Evolutionary conservation across 139 green algal species (phyloP), one percentile per base, ranked within the genome.

Genomic region (Dunaliella primolecta): DNA sequence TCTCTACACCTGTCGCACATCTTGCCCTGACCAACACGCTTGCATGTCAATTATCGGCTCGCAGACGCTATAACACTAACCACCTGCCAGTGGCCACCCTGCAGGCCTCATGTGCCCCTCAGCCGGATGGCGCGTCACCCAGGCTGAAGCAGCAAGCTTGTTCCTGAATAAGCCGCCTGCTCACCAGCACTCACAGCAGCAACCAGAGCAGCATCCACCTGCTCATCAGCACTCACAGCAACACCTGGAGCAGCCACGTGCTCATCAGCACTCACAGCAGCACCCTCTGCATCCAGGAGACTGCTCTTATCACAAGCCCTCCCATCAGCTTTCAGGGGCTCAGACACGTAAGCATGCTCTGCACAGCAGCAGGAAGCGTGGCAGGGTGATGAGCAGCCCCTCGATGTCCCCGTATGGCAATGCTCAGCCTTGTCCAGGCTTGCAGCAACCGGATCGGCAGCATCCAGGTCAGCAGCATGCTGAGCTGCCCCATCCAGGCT

Each of bases 101-200:
- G 75, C 75, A 33, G 75, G 29, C 11, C 75, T 80, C 75, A 80
- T 80, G 75, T 38, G 75, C 75, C 75, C 75, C 20, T 23, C n/a
- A 37, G 75, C 75, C 21, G 75, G n/a, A 2, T 33, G 32, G 75
- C 32, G 30, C 30, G n/a, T 80, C 29, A 36, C 29, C n/a, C 29
- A 80, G 75, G 2, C 2, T 20, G 75, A 80, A 36, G 75, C 75
- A 36, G 75, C 75, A 38, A 1, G 29, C 2, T 11, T 77, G 71
- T 21, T 77, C 71, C 71, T 77, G 11, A 31, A 35, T 21, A 2
- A 32, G 3, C 75, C 24, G 11, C n/a, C 75, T 36, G n/a, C 29
- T 1, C 29, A 36, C 30, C 30, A 2, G 2, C 29, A 36, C 75
- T 11, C 32, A 21, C 75, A 36, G 29, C 29, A 36, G 29, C 29